Percentiles rank a stretch among this genome's conserved stretches.
phyloP scores from a whole-genome alignment of 805 yeast genomes.

The Priceomyces castillae region DNA sequence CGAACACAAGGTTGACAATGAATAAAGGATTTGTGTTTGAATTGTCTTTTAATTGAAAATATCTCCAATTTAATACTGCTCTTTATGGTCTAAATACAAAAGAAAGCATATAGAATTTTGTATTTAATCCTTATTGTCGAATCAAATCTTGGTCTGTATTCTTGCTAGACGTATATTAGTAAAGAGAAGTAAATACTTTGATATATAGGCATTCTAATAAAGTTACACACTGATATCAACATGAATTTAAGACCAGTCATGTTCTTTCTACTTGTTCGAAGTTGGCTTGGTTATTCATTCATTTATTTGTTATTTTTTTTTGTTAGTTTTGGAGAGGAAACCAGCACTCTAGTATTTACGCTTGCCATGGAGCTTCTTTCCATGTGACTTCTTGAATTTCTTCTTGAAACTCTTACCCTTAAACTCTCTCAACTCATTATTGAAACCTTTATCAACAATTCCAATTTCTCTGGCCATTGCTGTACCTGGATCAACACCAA shows the following conservation, averaged over 20 bases:
- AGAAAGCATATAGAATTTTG: too few relatives aligned
- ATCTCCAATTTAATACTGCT: too few relatives aligned
- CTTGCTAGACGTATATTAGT: neutral
- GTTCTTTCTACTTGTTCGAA: neutral
- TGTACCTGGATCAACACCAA: conserved; percentile 71
- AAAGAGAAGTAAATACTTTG: neutral
- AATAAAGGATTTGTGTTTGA: too few relatives aligned
- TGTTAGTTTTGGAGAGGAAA: too few relatives aligned
- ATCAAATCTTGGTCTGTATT: neutral
- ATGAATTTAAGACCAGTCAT: neutral
- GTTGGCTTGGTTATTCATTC: neutral
- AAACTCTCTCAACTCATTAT: conserved; percentile 15
- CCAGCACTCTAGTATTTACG: too few relatives aligned
- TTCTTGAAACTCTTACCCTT: conserved; percentile 6
- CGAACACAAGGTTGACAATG: conserved; percentile 47
- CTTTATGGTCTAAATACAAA: too few relatives aligned
- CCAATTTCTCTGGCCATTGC: conserved; percentile 69
- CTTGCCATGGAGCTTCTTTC: conserved; percentile 5
- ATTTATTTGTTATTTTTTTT: too few relatives aligned
- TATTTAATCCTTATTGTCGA: neutral
- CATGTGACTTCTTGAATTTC: conserved; percentile 6
- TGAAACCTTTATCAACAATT: conserved; percentile 38
- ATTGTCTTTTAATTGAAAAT: too few relatives aligned
- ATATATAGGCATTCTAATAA: neutral
- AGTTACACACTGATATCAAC: neutral